Evolutionary conservation across 768 basidiomycete genomes (phyloP).

Genomic region (Cyclocybe cylindracea): DNA sequence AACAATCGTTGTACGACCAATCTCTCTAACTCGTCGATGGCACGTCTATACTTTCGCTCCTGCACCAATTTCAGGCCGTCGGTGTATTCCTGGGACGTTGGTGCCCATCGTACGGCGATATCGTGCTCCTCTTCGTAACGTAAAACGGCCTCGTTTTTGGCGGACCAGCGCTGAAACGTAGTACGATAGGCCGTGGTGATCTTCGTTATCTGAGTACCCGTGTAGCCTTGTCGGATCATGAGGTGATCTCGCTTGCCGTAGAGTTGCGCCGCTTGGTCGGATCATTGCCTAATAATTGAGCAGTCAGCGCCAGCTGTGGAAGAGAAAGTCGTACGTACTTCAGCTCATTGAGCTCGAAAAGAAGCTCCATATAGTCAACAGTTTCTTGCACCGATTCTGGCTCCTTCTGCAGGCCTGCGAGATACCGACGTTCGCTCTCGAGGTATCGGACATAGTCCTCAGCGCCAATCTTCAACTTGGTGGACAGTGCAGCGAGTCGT

Average conservation of each 20-base stretch:
- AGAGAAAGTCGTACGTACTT: too few relatives aligned
- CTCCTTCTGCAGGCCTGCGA: too few relatives aligned
- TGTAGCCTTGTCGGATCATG: not conserved
- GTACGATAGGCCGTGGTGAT: not conserved
- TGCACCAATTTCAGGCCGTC: not conserved
- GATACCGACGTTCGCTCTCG: too few relatives aligned
- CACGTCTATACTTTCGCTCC: conserved; percentile 2
- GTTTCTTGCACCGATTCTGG: too few relatives aligned
- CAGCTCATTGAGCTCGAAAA: too few relatives aligned
- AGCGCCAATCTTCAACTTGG: too few relatives aligned
- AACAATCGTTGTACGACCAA: conserved; percentile 21
- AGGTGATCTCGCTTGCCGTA: not conserved
- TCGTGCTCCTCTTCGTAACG: conserved; percentile 5
- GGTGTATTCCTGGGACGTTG: not conserved
- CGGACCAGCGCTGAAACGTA: not conserved
- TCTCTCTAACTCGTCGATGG: conserved; percentile 17
- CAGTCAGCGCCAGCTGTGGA: too few relatives aligned
- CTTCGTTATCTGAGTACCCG: conserved; percentile 1
- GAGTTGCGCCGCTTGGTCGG: not conserved
- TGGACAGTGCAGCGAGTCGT: too few relatives aligned
- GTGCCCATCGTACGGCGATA: too few relatives aligned
- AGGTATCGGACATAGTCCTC: too few relatives aligned
- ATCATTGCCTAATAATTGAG: too few relatives aligned
- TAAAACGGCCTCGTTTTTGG: not conserved
- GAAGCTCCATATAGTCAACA: too few relatives aligned